Base-by-base conservation (phyloP, 2,329 filamentous ascomycete species). In the Orbilia javanica region DNA sequence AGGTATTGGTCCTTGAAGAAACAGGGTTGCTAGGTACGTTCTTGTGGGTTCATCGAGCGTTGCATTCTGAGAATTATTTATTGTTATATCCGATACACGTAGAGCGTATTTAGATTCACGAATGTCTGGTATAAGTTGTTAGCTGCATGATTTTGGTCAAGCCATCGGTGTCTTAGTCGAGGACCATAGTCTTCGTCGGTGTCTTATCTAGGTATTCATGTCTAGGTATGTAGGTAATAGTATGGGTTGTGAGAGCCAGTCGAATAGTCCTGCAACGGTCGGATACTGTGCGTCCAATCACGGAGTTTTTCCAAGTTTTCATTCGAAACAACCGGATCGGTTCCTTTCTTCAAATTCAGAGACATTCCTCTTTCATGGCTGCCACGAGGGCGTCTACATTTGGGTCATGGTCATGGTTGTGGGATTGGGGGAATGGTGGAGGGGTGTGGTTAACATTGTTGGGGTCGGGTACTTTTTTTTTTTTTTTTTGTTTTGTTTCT, bases 391-490 rank as follows among this genome's bases (percentile, higher is more conserved):
- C 25, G 36, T 31, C 55, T 36, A 25, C n/a, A n/a, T n/a, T n/a
- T 53, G 46, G 46, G 53, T 64, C 11, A 39, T n/a, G n/a, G 15
- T 44, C 27, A 46, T 39, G 53, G 53, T 29, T 25, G 2, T 48
- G 46, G 52, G 36, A 34, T 60, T 53, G 22, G n/a, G 27, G 53
- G 44, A 11, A 36, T 29, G 52, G 55, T 29, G 48, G 52, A 15
- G 57, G 39, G 39, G 39, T 42, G 31, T 25, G 22, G 25, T 25
- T 36, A 48, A 22, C 39, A 53, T 62, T 60, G 42, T 52, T 73
- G 55, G 62, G 44, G 48, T 69, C 72, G 72, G 72, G 22, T 76
- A 76, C 72, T 76, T 76, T 70, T 60, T 55, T 48, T 55, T 50
- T 53, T 75, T 36, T 31, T 53, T 55, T 50, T 53, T 75, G 25